Evolutionary conservation across 1,284 basidiomycete species (phyloP), one percentile per base, ranked within the genome.

Genomic region (Hemileia vastatrix): DNA sequence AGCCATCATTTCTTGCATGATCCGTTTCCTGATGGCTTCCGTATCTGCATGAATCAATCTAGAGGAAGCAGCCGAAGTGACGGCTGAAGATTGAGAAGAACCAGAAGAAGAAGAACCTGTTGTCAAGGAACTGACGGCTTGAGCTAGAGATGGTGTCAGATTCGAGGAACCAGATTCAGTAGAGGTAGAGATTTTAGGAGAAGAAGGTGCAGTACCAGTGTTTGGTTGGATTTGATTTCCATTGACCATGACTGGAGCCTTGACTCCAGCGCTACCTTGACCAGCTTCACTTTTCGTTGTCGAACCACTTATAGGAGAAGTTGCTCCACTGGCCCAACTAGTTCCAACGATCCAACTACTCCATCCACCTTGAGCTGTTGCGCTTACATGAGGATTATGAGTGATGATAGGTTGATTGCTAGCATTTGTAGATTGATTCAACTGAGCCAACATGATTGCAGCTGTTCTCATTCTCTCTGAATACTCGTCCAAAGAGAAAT

Each of bases 1-100:
- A 44, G 89, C 82, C 71, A 96, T 81, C 94, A 98, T 98, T 80
- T 98, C 94, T 71, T 88, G 84, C 95, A 98, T 98, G 70, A 98
- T 97, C 23, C 91, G 82, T 69, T 92, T 88, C 11, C 90, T 83
- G 69, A 98, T 98, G 1, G 87, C 87, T 0, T 88, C 82, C 0
- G 91, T 91, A 74, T 95, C 89, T 1, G 84, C 79, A 13, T 84
- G 81, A 61, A 87, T 85, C 6, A 96, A 78, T 45, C 82, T n/a
- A 19, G 55, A 31, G 1, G 62, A 56, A 1, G 63, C 9, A 1
- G 62, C 23, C 19, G 63, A 24, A 6, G 57, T 44, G 6, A 53
- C 56, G 8, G 49, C n/a, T n/a, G n/a, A n/a, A n/a, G n/a, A n/a
- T n/a, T n/a, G n/a, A n/a, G n/a, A 43, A 18, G n/a, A n/a, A 18